Percentiles rank a stretch among this genome's conserved stretches.
Evolutionary conservation across 768 basidiomycete species (phyloP).

Genomic region (Leccinum fibrillosum): DNA sequence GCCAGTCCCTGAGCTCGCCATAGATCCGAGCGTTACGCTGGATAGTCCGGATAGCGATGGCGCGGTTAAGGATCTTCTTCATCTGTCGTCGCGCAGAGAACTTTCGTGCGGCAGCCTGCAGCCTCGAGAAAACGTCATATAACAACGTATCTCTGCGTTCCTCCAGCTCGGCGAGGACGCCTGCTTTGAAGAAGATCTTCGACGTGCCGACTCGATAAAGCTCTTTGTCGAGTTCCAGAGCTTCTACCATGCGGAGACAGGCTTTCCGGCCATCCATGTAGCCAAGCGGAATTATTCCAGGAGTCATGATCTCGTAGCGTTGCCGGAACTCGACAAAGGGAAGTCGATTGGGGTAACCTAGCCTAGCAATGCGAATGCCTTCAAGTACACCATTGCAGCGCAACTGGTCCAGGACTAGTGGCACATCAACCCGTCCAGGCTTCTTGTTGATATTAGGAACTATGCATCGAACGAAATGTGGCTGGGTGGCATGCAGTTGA

Average conservation of each 20-base stretch:
- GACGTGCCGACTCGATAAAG: slow-evolving; percentile 91
- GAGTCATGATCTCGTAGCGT: slow-evolving; percentile 93
- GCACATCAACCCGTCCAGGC: slow-evolving; percentile 87
- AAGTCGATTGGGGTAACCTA: slow-evolving; percentile 95
- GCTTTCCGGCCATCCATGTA: slow-evolving; percentile 99
- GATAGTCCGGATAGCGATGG: slow-evolving; percentile 85
- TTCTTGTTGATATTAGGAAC: slow-evolving; percentile 93
- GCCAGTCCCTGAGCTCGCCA: slow-evolving; percentile 89
- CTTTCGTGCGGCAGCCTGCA: slow-evolving; percentile 86
- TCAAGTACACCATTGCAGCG: slow-evolving; percentile 99
- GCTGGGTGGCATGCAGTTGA: slow-evolving; percentile 91
- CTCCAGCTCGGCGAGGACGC: slow-evolving; percentile 93
- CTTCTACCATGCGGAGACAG: slow-evolving; percentile 84
- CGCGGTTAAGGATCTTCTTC: slow-evolving; percentile 92
- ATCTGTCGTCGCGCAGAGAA: slow-evolving; percentile 87
- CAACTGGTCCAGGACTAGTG: slow-evolving; percentile 92
- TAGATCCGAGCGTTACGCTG: slow-evolving; percentile 94
- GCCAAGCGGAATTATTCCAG: slow-evolving; percentile 87
- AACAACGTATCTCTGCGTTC: slow-evolving; percentile 86
- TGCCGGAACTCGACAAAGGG: slow-evolving; percentile 98
- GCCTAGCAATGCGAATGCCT: slow-evolving; percentile 94
- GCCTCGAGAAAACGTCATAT: slow-evolving; percentile 81
- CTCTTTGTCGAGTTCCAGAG: slow-evolving; percentile 81
- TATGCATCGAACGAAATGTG: slow-evolving; percentile 97
- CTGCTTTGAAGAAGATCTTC: slow-evolving; percentile 99